Conservation (phyloP, 179 eudicot species). For the Silene vulgaris region DNA sequence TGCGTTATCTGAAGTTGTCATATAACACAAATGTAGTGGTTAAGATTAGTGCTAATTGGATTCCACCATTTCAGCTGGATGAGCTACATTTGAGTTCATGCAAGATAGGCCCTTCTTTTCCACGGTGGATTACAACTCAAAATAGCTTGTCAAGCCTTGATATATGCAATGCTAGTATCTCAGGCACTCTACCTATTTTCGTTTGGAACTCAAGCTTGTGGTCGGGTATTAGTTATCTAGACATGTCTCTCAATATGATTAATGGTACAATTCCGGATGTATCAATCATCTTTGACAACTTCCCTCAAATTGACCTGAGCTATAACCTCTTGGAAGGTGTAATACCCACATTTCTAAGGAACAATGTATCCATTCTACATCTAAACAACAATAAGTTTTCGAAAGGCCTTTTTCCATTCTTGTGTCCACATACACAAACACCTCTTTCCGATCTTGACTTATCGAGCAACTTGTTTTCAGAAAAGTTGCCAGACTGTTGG, state of each 20-base stretch:
- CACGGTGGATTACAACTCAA: slow-evolving; percentile 30
- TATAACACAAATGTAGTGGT: no score
- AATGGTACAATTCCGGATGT: slow-evolving; percentile 23
- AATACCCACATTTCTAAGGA: slow-evolving; percentile 17
- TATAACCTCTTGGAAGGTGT: slow-evolving; percentile 13
- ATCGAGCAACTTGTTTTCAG: slow-evolving; percentile 28
- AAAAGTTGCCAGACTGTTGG: slow-evolving; percentile 16
- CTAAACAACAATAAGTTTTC: slow-evolving; percentile 31
- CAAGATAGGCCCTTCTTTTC: slow-evolving; percentile 34
- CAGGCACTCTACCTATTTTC: slow-evolving; percentile 22
- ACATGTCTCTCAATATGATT: slow-evolving; percentile 29
- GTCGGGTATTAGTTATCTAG: not conserved
- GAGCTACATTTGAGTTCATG: not conserved
- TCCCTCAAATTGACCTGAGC: not conserved
- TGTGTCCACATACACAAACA: slow-evolving; percentile 5
- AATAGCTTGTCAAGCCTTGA: not conserved
- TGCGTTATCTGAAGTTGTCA: not conserved
- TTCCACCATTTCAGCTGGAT: slow-evolving; percentile 27
- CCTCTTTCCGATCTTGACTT: slow-evolving; percentile 24
- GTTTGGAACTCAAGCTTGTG: slow-evolving; percentile 24
- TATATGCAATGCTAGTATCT: slow-evolving; percentile 25
- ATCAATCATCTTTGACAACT: not conserved
- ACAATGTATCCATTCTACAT: not conserved
- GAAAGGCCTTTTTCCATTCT: slow-evolving; percentile 5
- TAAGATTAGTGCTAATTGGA: slow-evolving; percentile 20